Evolutionary conservation across 176 grass and related monocot genomes (phyloP).

Genomic region (Carex littledalei): DNA sequence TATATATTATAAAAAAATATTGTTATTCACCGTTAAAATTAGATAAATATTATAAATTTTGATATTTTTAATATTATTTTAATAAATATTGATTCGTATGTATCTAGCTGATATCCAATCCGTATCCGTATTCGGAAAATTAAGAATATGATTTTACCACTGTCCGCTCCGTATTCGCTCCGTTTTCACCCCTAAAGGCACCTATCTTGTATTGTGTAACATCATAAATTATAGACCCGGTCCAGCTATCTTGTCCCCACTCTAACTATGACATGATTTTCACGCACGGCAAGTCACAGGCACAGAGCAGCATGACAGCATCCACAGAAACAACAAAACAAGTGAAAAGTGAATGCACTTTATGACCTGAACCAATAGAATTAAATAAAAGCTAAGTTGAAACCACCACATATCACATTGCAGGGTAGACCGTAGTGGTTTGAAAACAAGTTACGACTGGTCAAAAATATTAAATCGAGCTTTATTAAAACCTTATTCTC

Average conservation of each 20-base stretch:
- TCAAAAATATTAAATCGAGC: not conserved
- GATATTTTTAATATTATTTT: too few species aligned
- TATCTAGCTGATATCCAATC: too few species aligned
- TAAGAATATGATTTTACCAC: too few species aligned
- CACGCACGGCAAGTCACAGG: not conserved
- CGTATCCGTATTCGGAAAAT: too few species aligned
- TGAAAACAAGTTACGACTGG: not conserved
- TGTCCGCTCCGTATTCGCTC: too few species aligned
- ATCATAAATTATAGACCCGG: not conserved
- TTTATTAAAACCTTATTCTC: not conserved
- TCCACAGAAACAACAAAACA: not conserved
- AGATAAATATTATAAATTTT: too few species aligned
- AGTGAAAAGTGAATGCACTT: not conserved
- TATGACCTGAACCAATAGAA: not conserved
- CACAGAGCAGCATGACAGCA: not conserved
- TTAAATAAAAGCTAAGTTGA: not conserved
- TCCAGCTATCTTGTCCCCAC: not conserved
- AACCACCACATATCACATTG: not conserved
- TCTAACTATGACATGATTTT: not conserved
- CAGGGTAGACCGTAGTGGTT: not conserved
- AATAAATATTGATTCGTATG: too few species aligned
- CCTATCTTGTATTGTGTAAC: not conserved
- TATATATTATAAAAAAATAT: too few species aligned
- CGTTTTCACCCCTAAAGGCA: too few species aligned
- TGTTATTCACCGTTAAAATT: too few species aligned